Evolutionary conservation across 1,284 basidiomycete species (phyloP).

Genomic region (Ganoderma multipileum): DNA sequence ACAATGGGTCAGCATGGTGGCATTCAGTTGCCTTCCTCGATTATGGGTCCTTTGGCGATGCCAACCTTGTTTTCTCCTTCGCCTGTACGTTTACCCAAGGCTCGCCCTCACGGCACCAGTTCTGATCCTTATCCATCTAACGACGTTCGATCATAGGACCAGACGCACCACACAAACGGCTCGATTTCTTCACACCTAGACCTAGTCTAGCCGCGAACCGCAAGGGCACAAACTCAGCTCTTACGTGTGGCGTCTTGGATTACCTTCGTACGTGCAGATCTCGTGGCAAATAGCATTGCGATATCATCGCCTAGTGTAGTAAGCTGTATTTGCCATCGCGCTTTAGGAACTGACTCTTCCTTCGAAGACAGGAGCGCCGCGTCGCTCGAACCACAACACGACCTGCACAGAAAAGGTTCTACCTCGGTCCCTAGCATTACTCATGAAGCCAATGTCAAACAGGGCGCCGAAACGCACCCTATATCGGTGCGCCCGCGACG

Average conservation of each 20-base stretch:
- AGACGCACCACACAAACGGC: neutral
- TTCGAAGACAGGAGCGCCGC: neutral
- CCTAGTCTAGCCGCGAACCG: neutral
- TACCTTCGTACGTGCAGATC: neutral
- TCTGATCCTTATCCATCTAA: neutral
- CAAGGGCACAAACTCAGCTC: neutral
- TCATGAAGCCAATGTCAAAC: neutral
- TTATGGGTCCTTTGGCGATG: neutral
- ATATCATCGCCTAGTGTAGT: neutral
- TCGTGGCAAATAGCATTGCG: neutral
- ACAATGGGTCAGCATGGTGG: neutral
- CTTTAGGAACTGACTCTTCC: conserved; percentile 1
- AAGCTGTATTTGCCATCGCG: neutral
- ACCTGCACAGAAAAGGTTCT: neutral
- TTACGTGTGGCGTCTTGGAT: neutral
- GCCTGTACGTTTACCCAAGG: neutral
- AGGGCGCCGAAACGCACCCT: neutral
- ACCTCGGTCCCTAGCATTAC: neutral
- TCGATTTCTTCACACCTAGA: neutral
- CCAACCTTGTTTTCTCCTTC: neutral
- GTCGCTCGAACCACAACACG: neutral
- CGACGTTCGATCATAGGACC: neutral
- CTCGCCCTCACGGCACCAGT: neutral
- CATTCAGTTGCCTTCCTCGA: neutral
- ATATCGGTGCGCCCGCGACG: neutral